Conservation (phyloP, 495 filamentous ascomycete genomes). For the Talaromyces nanjingensis region DNA sequence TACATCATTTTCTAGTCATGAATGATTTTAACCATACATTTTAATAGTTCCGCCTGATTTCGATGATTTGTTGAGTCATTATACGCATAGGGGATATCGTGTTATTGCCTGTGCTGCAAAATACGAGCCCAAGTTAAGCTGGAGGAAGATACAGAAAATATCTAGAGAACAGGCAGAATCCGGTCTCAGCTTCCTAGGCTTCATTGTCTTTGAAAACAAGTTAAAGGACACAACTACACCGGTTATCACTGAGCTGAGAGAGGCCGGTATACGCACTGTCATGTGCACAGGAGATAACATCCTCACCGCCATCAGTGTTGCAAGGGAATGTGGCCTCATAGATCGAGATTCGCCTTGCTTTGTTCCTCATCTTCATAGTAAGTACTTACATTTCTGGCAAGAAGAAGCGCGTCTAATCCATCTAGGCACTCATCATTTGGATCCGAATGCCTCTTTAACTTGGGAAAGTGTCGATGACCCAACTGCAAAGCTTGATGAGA, state of each 20-base stretch:
- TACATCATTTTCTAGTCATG: too few species aligned
- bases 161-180: conserved; percentile 76
- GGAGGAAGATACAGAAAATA: conserved; percentile 93
- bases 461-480: conserved; percentile 94
- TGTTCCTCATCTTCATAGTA: conserved; percentile 82
- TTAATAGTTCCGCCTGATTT: conserved; percentile 76
- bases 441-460: conserved; percentile 59
- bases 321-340: conserved; percentile 83
- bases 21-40: neutral
- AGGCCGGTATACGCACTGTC: conserved; percentile 79
- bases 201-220: conserved; percentile 99
- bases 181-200: conserved; percentile 78
- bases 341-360: conserved; percentile 79
- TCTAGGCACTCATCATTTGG: conserved; percentile 48
- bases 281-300: conserved; percentile 99
- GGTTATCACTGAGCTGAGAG: conserved; percentile 74
- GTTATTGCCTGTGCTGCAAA: conserved; percentile 97
- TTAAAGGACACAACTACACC: conserved; percentile 74
- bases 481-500: conserved; percentile 64
- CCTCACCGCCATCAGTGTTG: conserved; percentile 92
- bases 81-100: conserved; percentile 91
- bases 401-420: conserved; percentile 10
- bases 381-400: conserved; percentile 9
- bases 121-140: conserved; percentile 76
- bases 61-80: conserved; percentile 77